These are phyloP conservation scores for Carpinus viminea DNA, from an alignment of 306 rosid species.

Conservation along the genomic window DNA sequence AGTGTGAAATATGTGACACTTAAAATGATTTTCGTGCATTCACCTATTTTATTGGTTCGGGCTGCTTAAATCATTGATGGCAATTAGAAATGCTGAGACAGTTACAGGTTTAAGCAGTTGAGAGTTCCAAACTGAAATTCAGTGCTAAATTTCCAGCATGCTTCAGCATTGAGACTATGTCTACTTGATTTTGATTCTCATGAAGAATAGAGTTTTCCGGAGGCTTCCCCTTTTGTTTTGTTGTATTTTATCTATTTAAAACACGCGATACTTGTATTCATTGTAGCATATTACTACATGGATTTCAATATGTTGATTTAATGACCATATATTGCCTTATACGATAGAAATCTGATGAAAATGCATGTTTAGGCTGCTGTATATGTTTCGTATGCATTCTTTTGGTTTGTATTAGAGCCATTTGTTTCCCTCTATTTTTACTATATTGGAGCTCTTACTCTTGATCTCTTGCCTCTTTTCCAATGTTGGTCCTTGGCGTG, in stretches of 20 bases:
- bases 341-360: neutral
- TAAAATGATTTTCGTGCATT: no score
- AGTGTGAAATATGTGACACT: no score
- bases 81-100: no score
- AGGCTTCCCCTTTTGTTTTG: no score
- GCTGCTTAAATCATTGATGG: no score
- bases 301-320: neutral
- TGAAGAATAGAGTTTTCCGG: neutral
- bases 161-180: neutral
- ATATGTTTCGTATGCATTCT: neutral
- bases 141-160: neutral
- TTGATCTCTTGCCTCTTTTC: slow-evolving; percentile 27
- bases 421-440: slow-evolving; percentile 1
- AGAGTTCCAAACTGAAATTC: neutral
- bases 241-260: neutral
- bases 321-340: neutral
- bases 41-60: no score
- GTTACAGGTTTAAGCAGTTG: no score
- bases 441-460: slow-evolving; percentile 39
- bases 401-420: neutral
- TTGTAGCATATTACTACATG: neutral
- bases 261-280: neutral
- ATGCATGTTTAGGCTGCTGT: slow-evolving; percentile 5
- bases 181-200: neutral
- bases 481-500: slow-evolving; percentile 41